phyloP scores from a whole-genome alignment of 192 early-diverging fungal genomes.

The Backusella morwellensis region DNA sequence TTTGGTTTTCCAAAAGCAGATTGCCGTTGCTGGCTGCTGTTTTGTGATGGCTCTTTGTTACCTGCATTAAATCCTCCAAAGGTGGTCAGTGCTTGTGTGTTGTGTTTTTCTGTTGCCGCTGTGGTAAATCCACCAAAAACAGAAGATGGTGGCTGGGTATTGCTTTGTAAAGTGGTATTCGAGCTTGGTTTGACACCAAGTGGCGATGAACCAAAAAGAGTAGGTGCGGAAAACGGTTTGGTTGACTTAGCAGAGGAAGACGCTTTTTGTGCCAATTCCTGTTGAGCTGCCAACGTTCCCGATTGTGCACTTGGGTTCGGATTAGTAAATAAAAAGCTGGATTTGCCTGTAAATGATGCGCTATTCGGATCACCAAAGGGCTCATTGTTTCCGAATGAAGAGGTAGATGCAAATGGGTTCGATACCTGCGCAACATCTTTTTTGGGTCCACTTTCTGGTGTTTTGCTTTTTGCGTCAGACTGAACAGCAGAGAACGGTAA shows the following conservation, averaged over 20 bases:
- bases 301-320: not conserved
- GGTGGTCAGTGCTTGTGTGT: not conserved
- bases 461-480: not conserved
- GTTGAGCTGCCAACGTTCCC: not conserved
- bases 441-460: not conserved
- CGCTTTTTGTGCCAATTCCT: not conserved
- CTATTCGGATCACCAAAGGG: not conserved
- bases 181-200: not conserved
- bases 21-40: not conserved
- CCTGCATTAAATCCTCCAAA: not conserved
- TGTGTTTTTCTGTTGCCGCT: not conserved
- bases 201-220: not conserved
- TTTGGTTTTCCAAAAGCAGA: not conserved
- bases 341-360: not conserved
- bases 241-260: not conserved
- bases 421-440: no score
- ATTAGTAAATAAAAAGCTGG: not conserved
- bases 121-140: not conserved
- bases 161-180: not conserved
- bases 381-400: not conserved
- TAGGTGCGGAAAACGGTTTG: not conserved
- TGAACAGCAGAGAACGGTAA: not conserved
- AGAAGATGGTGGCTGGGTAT: not conserved
- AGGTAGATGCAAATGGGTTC: not conserved
- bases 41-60: not conserved